phyloP scores from a whole-genome alignment of 164 flowering plant species.

The Vitis amurensis region DNA sequence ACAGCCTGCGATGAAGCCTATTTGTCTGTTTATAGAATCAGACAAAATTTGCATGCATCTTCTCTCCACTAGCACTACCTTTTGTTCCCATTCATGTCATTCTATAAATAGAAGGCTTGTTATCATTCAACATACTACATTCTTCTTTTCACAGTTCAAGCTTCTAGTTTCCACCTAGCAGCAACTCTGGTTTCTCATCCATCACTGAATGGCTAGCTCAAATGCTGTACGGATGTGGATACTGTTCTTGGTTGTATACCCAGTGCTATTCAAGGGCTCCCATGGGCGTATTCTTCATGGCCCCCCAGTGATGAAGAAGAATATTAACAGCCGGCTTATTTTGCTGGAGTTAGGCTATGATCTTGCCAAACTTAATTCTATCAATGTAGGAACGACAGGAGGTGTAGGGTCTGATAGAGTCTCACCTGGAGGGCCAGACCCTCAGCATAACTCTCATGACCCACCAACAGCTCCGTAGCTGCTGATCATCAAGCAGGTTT shows the following conservation, averaged over 20 bases:
- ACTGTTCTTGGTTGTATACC: background rate
- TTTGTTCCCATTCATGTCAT: background rate
- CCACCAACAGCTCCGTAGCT: no score
- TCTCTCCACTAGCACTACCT: constrained; percentile 1
- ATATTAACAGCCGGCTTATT: background rate
- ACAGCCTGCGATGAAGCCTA: no score
- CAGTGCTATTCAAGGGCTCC: background rate
- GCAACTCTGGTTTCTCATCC: background rate
- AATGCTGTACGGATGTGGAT: background rate
- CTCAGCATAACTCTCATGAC: constrained; percentile 17
- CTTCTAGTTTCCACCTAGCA: background rate
- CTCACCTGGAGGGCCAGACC: constrained; percentile 34
- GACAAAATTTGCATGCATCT: background rate
- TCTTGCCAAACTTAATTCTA: background rate
- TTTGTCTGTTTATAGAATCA: background rate
- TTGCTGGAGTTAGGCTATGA: constrained; percentile 11
- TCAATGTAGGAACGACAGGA: background rate
- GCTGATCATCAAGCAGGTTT: no score
- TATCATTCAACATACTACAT: background rate
- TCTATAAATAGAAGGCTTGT: background rate
- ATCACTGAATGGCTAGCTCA: background rate
- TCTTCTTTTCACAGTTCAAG: background rate
- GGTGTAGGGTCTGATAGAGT: constrained; percentile 6
- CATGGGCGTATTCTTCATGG: constrained; percentile 1
- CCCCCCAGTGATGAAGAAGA: background rate